Percentiles rank a stretch among this genome's conserved stretches.
Evolutionary conservation across 495 filamentous ascomycete species (phyloP).

Genomic region (Penicillium waksmanii): DNA sequence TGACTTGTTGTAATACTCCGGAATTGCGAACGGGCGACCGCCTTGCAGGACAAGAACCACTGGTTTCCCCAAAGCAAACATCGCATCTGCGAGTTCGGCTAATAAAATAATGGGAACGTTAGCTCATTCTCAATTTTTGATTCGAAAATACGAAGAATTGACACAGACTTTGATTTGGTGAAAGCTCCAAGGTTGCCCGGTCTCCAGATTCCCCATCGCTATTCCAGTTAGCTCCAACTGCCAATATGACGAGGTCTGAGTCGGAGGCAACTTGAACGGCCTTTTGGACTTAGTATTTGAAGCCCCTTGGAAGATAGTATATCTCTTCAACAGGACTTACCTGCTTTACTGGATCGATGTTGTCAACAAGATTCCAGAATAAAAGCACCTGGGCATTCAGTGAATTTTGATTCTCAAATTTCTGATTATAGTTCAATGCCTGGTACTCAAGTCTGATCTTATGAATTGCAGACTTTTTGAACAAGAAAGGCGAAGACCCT

Average conservation of each 20-base stretch:
- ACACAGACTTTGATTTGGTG: constrained; percentile 16
- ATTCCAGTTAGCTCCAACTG: constrained; percentile 46
- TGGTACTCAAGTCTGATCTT: constrained; percentile 49
- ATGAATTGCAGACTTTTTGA: constrained; percentile 34
- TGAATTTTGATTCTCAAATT: constrained; percentile 42
- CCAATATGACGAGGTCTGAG: constrained; percentile 45
- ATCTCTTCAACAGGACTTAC: background rate
- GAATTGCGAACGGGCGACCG: constrained; percentile 44
- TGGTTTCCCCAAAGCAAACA: constrained; percentile 43
- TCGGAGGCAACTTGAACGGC: constrained; percentile 37
- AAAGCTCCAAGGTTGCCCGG: constrained; percentile 36
- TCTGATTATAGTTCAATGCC: constrained; percentile 46
- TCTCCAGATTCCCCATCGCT: constrained; percentile 51
- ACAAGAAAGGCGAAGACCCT: constrained; percentile 40
- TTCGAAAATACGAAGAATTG: background rate
- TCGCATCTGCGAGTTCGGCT: constrained; percentile 32
- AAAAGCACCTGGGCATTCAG: constrained; percentile 47
- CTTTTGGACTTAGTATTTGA: constrained; percentile 13
- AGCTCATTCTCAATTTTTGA: background rate
- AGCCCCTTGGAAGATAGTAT: background rate
- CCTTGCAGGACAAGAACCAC: constrained; percentile 47
- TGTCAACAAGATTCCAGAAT: constrained; percentile 51
- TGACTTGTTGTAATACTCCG: constrained; percentile 12
- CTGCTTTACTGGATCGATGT: constrained; percentile 26
- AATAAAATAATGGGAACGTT: background rate